Evolutionary conservation across 352 stramenopile genomes (phyloP).

Genomic region (Pythium periplocum): DNA sequence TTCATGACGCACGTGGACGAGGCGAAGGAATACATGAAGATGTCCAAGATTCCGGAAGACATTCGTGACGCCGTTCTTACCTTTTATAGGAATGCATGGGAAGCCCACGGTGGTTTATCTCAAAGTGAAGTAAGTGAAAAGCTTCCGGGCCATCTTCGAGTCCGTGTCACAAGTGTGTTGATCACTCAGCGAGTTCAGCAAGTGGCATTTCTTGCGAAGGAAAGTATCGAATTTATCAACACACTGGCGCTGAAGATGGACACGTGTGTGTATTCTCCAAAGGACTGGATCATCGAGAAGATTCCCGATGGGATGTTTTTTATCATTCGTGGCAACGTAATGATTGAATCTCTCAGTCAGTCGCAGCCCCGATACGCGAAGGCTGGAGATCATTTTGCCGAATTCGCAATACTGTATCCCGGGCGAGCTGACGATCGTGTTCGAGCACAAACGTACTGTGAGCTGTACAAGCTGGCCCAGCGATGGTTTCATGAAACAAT

Average conservation of each 20-base stretch:
- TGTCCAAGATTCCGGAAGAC: constrained; percentile 51
- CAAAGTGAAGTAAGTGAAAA: constrained; percentile 40
- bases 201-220: constrained; percentile 54
- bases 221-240: constrained; percentile 69
- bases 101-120: constrained; percentile 37
- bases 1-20: constrained; percentile 70
- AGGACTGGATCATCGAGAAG: constrained; percentile 74
- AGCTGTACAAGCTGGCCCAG: constrained; percentile 67
- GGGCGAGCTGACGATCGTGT: constrained; percentile 42
- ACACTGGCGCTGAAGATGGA: constrained; percentile 50
- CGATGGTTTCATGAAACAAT: constrained; percentile 45
- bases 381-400: constrained; percentile 49
- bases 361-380: constrained; percentile 29
- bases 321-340: constrained; percentile 44
- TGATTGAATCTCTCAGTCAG: constrained; percentile 28
- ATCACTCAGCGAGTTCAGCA: constrained; percentile 55
- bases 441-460: constrained; percentile 59
- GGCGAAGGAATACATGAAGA: constrained; percentile 71
- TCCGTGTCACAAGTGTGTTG: constrained; percentile 51
- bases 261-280: constrained; percentile 48
- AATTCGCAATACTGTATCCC: constrained; percentile 39
- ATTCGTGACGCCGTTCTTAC: constrained; percentile 47
- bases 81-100: constrained; percentile 63
- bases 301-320: constrained; percentile 63
- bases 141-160: constrained; percentile 50